Base-by-base conservation (phyloP, 257 asterid species). In the Scutellaria minor region DNA sequence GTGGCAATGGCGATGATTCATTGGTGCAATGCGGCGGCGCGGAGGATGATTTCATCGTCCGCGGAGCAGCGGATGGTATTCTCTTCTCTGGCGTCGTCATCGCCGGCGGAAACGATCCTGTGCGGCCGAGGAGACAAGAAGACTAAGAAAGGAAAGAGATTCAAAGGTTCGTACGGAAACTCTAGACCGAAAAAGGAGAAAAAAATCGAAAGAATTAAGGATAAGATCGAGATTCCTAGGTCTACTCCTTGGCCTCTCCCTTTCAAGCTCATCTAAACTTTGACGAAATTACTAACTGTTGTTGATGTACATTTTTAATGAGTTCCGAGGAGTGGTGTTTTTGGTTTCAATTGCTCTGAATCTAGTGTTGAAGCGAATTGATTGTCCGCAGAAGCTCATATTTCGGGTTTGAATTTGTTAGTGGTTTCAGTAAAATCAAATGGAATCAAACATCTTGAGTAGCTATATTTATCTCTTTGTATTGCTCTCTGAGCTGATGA, bases 241-340 rank as follows among this genome's bases (percentile, higher is more conserved):
- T 90, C 99, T 71, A 88, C 98, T 71, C 96, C 96, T 27, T 90
- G 97, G 98, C 99, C 98, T 79, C 86, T 92, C 8, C 91, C 98
- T 79, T 89, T 94, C 88, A 94, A 88, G 79, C 90, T 90, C 83
- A 83, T 86, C 52, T 90, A 59, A 71, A 9, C 31, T 53, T 78
- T 47, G 11, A n/a, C 45, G 13, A 69, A 18, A 66, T 35, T 51
- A 7, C 46, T n/a, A 6, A 20, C 60, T 50, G 35, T 65, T 70
- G 6, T 14, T 77, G 70, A 3, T 68, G 70, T 64, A 41, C n/a
- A 14, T 73, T 71, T 60, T 78, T 62, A 58, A 63, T 48, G 55
- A 45, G 44, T 37, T 48, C 18, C 59, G 46, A 77, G 59, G 67
- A 42, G 31, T 20, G 12, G 18, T 57, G 68, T 6, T 31, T 3